Evolutionary conservation across 306 rosid genomes (phyloP).

Genomic region (Quercus rubra): DNA sequence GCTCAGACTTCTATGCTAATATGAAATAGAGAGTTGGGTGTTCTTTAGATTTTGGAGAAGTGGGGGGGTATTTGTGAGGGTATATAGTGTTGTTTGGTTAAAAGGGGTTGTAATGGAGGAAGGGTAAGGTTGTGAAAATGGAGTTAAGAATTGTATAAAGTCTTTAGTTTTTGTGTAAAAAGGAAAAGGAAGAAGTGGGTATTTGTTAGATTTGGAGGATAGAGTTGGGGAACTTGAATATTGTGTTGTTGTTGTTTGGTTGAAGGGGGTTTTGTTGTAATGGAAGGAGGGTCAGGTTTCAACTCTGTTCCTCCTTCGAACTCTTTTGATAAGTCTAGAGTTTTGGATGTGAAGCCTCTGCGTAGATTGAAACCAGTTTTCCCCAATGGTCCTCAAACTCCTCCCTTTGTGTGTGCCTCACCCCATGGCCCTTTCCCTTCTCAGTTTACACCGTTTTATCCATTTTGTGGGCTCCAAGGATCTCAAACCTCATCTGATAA

Average conservation of each 20-base stretch:
- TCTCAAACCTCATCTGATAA: slow-evolving; percentile 32
- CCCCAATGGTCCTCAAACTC: slow-evolving; percentile 30
- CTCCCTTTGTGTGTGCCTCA: slow-evolving; percentile 16
- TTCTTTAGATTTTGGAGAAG: not conserved
- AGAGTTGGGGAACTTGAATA: not conserved
- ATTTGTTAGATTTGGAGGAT: slow-evolving; percentile 4
- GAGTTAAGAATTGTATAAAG: not conserved
- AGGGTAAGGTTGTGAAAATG: slow-evolving; percentile 13
- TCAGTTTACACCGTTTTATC: slow-evolving; percentile 50
- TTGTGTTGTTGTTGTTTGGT: slow-evolving; percentile 15
- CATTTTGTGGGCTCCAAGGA: slow-evolving; percentile 25
- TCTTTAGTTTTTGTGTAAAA: not conserved
- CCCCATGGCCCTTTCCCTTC: slow-evolving; percentile 31
- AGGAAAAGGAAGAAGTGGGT: not conserved
- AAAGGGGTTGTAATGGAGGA: not conserved
- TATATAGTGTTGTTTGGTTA: not conserved
- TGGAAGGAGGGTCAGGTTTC: slow-evolving; percentile 49
- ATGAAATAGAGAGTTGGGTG: not conserved
- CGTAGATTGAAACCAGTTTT: slow-evolving; percentile 54
- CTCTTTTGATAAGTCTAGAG: slow-evolving; percentile 47
- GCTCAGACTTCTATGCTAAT: not conserved
- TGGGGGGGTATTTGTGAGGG: not conserved
- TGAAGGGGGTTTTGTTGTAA: slow-evolving; percentile 21
- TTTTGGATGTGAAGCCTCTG: slow-evolving; percentile 62
- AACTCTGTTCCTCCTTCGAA: slow-evolving; percentile 40